Evolutionary conservation across 768 basidiomycete species (phyloP), one percentile per base, ranked within the genome.

Genomic region (Termitomyces sp.): DNA sequence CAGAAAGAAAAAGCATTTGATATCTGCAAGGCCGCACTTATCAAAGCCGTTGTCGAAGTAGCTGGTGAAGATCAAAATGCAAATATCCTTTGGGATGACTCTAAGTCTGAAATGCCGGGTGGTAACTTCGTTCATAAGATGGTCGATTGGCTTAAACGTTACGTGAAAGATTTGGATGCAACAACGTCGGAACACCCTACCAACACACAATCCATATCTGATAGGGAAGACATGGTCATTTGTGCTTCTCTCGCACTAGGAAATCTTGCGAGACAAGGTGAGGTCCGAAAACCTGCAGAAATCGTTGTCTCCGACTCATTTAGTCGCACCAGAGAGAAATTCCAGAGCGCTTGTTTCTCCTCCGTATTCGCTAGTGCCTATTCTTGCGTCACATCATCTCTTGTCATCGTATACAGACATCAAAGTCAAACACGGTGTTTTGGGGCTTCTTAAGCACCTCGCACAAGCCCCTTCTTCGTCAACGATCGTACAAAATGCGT

Each of bases 381-480:
- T 87, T 14, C 71, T 91, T 46, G 74, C 80, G 8, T 87, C 87
- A 5, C 68, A 69, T 17, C 70, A 73, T 54, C 70, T 86, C n/a
- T 76, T 91, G 41, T 76, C 77, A 11, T 73, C 77, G 15, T 67
- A 71, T 40, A 77, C 79, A 9, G 88, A 92, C 65, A 77, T 91
- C 67, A 91, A 94, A 68, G 75, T 95, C 59, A 92, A 95, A 68
- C 94, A 98, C 64, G 93, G 91, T 15, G 82, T 91, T 55, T 76
- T 96, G 26, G 92, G 92, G 28, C 74, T 98, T 38, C 76, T 98
- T 42, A 91, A 93, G 67, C 90, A 98, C 67, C 75, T 99, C 2
- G 84, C 92, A 2, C 87, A 88, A 66, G 77, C 85, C 38, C 76
- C 81, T 21, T 70, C 77, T n/a, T 79, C 81, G 44, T 80, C 86